A percentile compares a stretch with the other conserved stretches of the same genome.
phyloP scores from a whole-genome alignment of 2,329 filamentous ascomycete species.

The Balansia obtecta region DNA sequence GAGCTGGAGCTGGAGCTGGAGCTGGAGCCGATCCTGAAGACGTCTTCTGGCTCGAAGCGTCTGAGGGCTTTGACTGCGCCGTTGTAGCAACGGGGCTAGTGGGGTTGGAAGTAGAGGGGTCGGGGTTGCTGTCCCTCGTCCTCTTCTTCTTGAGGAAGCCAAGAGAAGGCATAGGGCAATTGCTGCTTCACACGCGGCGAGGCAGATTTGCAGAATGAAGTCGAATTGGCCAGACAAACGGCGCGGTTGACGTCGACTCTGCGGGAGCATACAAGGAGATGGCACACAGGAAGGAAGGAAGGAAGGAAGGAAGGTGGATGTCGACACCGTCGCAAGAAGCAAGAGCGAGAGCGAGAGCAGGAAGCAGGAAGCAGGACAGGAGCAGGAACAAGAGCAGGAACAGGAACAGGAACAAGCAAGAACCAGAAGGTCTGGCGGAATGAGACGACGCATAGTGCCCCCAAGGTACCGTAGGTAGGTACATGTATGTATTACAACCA shows the following conservation, averaged over 20 bases:
- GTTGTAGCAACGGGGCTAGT: slow-evolving; percentile 51
- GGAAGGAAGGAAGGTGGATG: too few relatives aligned
- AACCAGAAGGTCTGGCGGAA: too few relatives aligned
- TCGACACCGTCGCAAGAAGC: too few relatives aligned
- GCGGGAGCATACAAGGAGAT: slow-evolving; percentile 3
- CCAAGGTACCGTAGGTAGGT: too few relatives aligned
- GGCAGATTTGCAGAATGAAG: neutral
- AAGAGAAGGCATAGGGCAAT: slow-evolving; percentile 69
- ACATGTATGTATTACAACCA: too few relatives aligned
- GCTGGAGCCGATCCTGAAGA: slow-evolving; percentile 7
- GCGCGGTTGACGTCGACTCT: neutral
- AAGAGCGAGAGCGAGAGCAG: too few relatives aligned
- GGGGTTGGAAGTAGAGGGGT: slow-evolving; percentile 54
- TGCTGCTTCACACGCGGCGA: slow-evolving; percentile 8
- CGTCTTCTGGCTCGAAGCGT: slow-evolving; percentile 20
- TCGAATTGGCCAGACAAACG: slow-evolving; percentile 2
- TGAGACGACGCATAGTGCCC: too few relatives aligned
- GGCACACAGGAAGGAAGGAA: neutral
- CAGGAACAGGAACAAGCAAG: too few relatives aligned
- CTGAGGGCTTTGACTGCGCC: slow-evolving; percentile 34
- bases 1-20: slow-evolving; percentile 8
- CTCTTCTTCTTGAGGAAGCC: slow-evolving; percentile 98
- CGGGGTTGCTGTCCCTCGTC: slow-evolving; percentile 78
- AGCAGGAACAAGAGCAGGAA: too few relatives aligned
- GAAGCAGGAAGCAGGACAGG: too few relatives aligned